Evolutionary conservation across 495 filamentous ascomycete genomes (phyloP).

Genomic region (Penicillium flavigenum): DNA sequence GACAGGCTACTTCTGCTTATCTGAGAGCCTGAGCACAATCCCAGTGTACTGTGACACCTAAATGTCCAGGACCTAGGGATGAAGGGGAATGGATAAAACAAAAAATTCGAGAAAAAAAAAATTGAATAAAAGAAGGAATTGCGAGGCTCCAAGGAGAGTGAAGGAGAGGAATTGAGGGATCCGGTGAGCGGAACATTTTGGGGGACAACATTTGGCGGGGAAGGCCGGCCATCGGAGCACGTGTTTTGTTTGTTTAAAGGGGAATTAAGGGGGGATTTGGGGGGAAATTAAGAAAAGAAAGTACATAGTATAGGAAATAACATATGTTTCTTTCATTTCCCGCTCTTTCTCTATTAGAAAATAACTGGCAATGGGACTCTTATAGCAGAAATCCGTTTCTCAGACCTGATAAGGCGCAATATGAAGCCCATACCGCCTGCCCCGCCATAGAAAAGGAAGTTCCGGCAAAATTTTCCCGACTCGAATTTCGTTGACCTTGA

Average conservation of each 20-base stretch:
- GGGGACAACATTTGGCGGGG: constrained; percentile 23
- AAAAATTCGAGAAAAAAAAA: constrained; percentile 9
- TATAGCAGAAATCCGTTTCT: not conserved
- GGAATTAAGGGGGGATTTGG: not conserved
- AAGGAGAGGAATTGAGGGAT: constrained; percentile 11
- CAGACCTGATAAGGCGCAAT: not conserved
- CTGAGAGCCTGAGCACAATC: constrained; percentile 8
- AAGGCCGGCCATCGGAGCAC: constrained; percentile 35
- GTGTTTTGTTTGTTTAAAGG: constrained; percentile 18
- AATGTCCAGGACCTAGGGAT: not conserved
- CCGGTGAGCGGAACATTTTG: constrained; percentile 16
- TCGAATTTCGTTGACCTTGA: constrained; percentile 11
- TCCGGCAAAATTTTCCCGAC: constrained; percentile 23
- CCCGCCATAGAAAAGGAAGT: constrained; percentile 20
- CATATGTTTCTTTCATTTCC: not conserved
- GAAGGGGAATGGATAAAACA: constrained; percentile 1
- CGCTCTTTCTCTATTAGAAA: not conserved
- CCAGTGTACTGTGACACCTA: constrained; percentile 10
- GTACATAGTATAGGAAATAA: not conserved
- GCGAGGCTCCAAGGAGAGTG: constrained; percentile 17
- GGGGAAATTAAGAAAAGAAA: not conserved
- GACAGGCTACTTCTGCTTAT: constrained; percentile 4
- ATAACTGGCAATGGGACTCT: not conserved
- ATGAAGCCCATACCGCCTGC: constrained; percentile 15
- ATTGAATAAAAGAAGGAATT: constrained; percentile 6